phyloP scores from a whole-genome alignment of 2,329 filamentous ascomycete species.

The Botrytis galanthina region DNA sequence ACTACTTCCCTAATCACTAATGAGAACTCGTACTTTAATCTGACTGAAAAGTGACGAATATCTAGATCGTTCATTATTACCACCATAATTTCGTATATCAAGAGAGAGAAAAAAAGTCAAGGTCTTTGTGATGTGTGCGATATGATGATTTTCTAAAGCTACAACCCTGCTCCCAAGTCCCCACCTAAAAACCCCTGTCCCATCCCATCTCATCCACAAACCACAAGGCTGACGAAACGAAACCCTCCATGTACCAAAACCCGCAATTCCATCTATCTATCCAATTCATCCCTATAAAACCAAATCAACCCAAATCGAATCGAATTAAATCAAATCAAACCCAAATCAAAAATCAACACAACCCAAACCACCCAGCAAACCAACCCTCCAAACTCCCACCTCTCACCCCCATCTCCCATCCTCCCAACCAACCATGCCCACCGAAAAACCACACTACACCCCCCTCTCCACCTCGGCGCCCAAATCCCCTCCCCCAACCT shows the following conservation, averaged over 20 bases:
- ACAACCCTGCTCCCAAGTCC: not conserved
- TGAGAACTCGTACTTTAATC: not conserved
- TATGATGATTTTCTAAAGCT: not conserved
- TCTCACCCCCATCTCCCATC: not conserved
- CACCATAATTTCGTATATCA: not conserved
- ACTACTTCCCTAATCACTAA: not conserved
- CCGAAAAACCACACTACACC: not conserved
- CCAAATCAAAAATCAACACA: not conserved
- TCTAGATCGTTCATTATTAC: not conserved
- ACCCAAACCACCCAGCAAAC: not conserved
- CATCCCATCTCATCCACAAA: not conserved
- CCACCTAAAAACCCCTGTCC: slow-evolving; percentile 3
- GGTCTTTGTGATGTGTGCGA: too few species aligned
- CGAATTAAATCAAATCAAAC: not conserved
- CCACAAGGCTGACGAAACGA: slow-evolving; percentile 15
- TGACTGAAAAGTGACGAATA: not conserved
- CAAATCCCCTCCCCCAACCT: slow-evolving; percentile 31
- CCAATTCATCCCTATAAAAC: not conserved
- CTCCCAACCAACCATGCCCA: not conserved
- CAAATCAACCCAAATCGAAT: not conserved
- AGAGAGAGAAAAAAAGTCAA: not conserved
- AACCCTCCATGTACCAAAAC: not conserved
- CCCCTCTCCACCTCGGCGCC: not conserved
- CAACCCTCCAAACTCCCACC: not conserved
- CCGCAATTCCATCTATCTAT: not conserved